Conservation (phyloP, 805 yeast genomes). For the Saccharomycopsis vini region DNA sequence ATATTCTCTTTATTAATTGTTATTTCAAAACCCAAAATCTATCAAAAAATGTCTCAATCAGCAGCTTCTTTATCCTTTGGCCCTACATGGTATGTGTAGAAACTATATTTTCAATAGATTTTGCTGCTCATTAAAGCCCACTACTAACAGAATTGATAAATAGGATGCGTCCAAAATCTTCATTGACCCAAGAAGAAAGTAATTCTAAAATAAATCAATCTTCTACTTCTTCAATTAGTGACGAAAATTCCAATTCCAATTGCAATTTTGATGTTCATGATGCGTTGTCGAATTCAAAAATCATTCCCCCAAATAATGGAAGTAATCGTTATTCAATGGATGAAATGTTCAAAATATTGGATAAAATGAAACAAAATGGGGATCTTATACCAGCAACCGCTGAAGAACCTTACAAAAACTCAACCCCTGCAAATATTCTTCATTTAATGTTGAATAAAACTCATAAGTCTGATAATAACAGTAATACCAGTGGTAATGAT, state of each 20-base stretch:
- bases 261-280: slow-evolving; percentile 4
- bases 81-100: slow-evolving; percentile 26
- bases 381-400: too few relatives aligned
- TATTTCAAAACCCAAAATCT: not conserved
- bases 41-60: slow-evolving; percentile 25
- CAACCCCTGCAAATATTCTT: slow-evolving; percentile 24
- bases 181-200: slow-evolving; percentile 12
- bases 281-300: slow-evolving; percentile 7
- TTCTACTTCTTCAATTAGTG: slow-evolving; percentile 2
- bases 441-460: slow-evolving; percentile 13
- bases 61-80: slow-evolving; percentile 24
- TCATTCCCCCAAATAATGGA: slow-evolving; percentile 31
- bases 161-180: slow-evolving; percentile 28
- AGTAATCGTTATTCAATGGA: slow-evolving; percentile 40
- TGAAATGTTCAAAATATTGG: slow-evolving; percentile 47
- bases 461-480: slow-evolving; percentile 16
- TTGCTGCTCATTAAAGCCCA: not conserved
- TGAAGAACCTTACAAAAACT: slow-evolving; percentile 27
- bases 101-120: too few relatives aligned
- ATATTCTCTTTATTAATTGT: too few relatives aligned
- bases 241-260: not conserved
- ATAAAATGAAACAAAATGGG: slow-evolving; percentile 28
- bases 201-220: not conserved
- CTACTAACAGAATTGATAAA: slow-evolving; percentile 18
- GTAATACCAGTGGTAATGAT: not conserved